phyloP scores from a whole-genome alignment of 306 rosid species.

The Lathyrus sativus region DNA sequence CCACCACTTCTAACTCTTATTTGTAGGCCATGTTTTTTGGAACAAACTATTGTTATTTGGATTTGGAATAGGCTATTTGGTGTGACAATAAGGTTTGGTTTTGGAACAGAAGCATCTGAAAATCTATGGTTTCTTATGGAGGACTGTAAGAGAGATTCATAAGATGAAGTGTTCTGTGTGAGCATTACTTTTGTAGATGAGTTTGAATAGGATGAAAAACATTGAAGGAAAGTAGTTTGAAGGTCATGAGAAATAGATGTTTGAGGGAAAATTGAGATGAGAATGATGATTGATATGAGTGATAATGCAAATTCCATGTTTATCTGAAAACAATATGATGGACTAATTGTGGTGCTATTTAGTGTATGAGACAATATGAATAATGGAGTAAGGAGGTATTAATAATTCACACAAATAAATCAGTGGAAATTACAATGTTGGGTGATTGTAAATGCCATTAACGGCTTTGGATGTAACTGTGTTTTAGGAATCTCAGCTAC shows the following conservation, averaged over 20 bases:
- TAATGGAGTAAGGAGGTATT: too few relatives aligned
- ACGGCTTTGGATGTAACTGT: background rate
- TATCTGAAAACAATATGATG: slow-evolving; percentile 1
- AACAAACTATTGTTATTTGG: slow-evolving; percentile 31
- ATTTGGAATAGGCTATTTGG: slow-evolving; percentile 33
- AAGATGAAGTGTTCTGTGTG: slow-evolving; percentile 39
- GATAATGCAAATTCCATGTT: slow-evolving; percentile 1
- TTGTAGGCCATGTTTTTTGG: slow-evolving; percentile 19
- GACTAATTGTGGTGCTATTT: too few relatives aligned
- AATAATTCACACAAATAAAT: too few relatives aligned
- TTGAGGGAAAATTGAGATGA: slow-evolving; percentile 29
- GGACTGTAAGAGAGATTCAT: slow-evolving; percentile 41
- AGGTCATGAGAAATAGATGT: slow-evolving; percentile 5
- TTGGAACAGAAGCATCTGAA: slow-evolving; percentile 38
- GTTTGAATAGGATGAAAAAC: slow-evolving; percentile 28
- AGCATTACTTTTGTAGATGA: slow-evolving; percentile 17
- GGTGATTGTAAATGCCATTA: background rate
- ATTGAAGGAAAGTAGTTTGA: slow-evolving; percentile 29
- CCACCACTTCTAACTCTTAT: slow-evolving; percentile 38
- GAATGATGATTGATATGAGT: slow-evolving; percentile 22
- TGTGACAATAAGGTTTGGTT: slow-evolving; percentile 49
- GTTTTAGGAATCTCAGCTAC: background rate
- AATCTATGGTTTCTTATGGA: slow-evolving; percentile 50
- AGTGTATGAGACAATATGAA: too few relatives aligned
- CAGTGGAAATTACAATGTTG: slow-evolving; percentile 16